Conservation (phyloP, 352 stramenopile species). For the Plasmopara muralis region DNA sequence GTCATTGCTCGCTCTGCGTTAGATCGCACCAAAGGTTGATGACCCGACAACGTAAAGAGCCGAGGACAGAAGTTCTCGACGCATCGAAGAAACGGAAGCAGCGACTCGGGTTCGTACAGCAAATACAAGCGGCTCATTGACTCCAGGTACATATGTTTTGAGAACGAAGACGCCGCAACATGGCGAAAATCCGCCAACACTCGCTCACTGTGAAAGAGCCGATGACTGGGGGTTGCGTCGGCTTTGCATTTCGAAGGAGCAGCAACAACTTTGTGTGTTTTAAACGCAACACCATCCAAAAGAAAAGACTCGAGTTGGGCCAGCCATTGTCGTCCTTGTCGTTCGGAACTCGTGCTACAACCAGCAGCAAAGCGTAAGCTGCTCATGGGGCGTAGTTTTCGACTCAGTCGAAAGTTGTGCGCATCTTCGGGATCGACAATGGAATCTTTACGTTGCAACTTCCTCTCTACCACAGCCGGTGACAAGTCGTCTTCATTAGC, state of each 20-base stretch:
- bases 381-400: constrained; percentile 72
- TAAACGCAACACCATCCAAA: constrained; percentile 46
- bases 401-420: constrained; percentile 56
- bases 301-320: constrained; percentile 67
- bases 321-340: constrained; percentile 60
- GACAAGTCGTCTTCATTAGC: constrained; percentile 33
- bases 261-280: constrained; percentile 8
- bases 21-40: constrained; percentile 31
- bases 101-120: constrained; percentile 46
- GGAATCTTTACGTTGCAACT: constrained; percentile 24
- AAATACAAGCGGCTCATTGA: constrained; percentile 74
- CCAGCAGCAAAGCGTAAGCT: constrained; percentile 71
- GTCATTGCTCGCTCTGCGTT: constrained; percentile 63
- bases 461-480: not conserved
- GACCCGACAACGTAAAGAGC: constrained; percentile 55
- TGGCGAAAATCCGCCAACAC: constrained; percentile 59
- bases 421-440: constrained; percentile 26
- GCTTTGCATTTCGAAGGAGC: constrained; percentile 6
- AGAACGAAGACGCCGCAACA: constrained; percentile 62
- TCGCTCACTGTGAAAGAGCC: constrained; percentile 82
- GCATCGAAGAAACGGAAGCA: constrained; percentile 57
- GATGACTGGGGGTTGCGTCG: constrained; percentile 43
- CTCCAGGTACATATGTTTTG: constrained; percentile 86
- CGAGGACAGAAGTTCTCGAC: constrained; percentile 56
- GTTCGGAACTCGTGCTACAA: constrained; percentile 39